Conservation (phyloP, 106 monocot species). For the Agapanthus africanus region DNA sequence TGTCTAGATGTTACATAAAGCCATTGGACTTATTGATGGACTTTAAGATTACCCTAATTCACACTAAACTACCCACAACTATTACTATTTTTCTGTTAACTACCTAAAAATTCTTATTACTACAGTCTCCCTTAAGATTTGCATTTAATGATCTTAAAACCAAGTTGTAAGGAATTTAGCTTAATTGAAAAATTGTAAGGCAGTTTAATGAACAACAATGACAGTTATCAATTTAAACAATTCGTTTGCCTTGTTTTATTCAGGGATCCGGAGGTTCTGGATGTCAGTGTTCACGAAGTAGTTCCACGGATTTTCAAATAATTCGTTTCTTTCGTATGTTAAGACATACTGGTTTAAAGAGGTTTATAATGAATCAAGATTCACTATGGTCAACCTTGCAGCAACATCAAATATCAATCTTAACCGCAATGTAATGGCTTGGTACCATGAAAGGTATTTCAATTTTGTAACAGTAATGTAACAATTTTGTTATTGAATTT, state of each 20-base stretch:
- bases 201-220: no score
- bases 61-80: no score
- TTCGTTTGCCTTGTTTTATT: constrained; percentile 1
- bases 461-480: constrained; percentile 14
- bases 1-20: background rate
- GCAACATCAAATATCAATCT: background rate
- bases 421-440: background rate
- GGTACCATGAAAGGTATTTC: constrained; percentile 4
- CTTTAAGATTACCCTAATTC: no score
- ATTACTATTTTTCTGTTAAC: no score
- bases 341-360: background rate
- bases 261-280: constrained; percentile 79
- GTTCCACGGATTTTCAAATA: constrained; percentile 72
- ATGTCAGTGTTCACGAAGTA: constrained; percentile 73
- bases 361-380: background rate
- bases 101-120: no score
- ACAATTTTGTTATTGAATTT: background rate
- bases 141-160: no score
- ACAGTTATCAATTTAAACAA: no score
- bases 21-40: background rate
- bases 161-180: no score
- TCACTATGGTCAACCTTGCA: background rate
- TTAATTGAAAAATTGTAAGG: no score
- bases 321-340: background rate
- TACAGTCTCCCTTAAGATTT: no score